Base-by-base conservation (phyloP, 2,329 filamentous ascomycete genomes). In the Rhinocladiella mackenziei region DNA sequence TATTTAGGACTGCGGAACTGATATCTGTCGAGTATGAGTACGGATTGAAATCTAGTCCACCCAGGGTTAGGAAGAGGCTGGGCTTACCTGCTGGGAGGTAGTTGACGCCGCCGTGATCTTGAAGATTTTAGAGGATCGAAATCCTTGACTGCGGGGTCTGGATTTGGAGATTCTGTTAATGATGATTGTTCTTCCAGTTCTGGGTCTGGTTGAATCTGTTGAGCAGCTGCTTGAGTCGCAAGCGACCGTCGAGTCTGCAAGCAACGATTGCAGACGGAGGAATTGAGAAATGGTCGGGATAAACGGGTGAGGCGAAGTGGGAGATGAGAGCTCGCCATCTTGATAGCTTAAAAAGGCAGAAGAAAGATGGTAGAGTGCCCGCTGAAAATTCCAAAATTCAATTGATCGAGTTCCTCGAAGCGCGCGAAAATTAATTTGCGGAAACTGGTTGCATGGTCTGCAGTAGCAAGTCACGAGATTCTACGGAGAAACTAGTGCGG, bases 1-100 rank as follows among this genome's bases (percentile, higher is more conserved):
- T 89, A 98, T 71, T 91, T 92, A 53, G 92, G 92, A 38, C 91
- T 84, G 54, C 89, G 88, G 68, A 85, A 97, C 68, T 94, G 86
- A 71, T 97, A 98, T 76, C 91, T 94, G 51, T 39, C 30, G n/a
- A 45, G 13, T 37, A 30, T 43, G 19, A 45, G 38, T 20, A 31
- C 18, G 28, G 13, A n/a, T n/a, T n/a, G n/a, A n/a, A n/a, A n/a
- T n/a, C n/a, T n/a, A n/a, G n/a, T n/a, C n/a, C n/a, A n/a, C n/a
- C n/a, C n/a, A n/a, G n/a, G n/a, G n/a, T n/a, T n/a, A n/a, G n/a
- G n/a, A n/a, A n/a, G n/a, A n/a, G n/a, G n/a, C n/a, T n/a, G n/a
- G 11, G 13, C 58, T 38, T 65, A 68, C 66, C 66, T 62, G 64
- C 65, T 67, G 38, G 62, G 51, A 43, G 65, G 65, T 14, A 69